Conservation (phyloP, 2,329 filamentous ascomycete species). For the Domatiomyces catenatus region DNA sequence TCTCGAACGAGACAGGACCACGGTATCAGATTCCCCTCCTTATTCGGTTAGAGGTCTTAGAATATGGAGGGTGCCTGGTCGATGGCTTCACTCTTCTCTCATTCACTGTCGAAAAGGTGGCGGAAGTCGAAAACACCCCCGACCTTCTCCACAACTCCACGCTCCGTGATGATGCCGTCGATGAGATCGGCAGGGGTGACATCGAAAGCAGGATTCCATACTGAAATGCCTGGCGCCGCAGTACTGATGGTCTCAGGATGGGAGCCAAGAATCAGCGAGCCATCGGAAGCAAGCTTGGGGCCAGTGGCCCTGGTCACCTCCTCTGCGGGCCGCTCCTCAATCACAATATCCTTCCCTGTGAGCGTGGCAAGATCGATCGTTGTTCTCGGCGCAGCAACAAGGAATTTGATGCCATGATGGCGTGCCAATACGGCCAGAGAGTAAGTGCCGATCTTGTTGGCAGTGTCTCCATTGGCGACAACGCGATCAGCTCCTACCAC, state of each 20-base stretch:
- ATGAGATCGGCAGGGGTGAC: constrained; percentile 81
- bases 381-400: constrained; percentile 87
- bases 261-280: constrained; percentile 40
- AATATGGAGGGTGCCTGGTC: neutral
- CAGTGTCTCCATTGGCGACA: constrained; percentile 90
- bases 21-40: neutral
- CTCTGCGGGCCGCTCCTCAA: constrained; percentile 67
- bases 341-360: constrained; percentile 65
- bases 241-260: constrained; percentile 60
- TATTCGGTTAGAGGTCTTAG: neutral
- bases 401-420: constrained; percentile 79
- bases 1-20: neutral
- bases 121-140: constrained; percentile 53
- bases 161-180: constrained; percentile 86
- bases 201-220: constrained; percentile 97
- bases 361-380: constrained; percentile 76
- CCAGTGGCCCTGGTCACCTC: constrained; percentile 80
- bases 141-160: constrained; percentile 66
- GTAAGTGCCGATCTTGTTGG: constrained; percentile 97
- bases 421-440: constrained; percentile 76
- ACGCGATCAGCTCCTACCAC: constrained; percentile 92
- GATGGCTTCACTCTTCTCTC: neutral
- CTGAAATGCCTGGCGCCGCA: constrained; percentile 58
- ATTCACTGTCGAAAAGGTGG: constrained; percentile 22
- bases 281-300: constrained; percentile 51